phyloP scores from a whole-genome alignment of 768 basidiomycete species.

The Crassisporium funariophilum region DNA sequence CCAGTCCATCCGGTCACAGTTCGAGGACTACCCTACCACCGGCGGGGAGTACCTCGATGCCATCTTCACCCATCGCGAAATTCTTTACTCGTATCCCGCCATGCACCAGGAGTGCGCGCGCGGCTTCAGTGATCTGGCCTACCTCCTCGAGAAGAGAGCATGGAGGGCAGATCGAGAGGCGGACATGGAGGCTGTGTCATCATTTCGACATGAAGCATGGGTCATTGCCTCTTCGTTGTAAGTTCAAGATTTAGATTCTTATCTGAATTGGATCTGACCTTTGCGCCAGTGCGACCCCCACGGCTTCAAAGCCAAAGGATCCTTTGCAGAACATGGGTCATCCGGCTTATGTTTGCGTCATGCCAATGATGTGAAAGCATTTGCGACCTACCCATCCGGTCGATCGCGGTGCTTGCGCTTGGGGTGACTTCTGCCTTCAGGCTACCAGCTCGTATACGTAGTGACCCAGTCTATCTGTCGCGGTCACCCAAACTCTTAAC shows the following conservation, averaged over 20 bases:
- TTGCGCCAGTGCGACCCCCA: not conserved
- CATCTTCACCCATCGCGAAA: conserved; percentile 77
- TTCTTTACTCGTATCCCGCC: conserved; percentile 60
- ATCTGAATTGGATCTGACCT: not conserved
- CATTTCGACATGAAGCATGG: conserved; percentile 73
- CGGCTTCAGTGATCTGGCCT: conserved; percentile 67
- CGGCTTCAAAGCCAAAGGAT: not conserved
- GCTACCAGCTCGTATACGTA: no score
- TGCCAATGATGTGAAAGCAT: conserved; percentile 32
- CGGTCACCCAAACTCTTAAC: no score
- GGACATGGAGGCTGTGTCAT: conserved; percentile 67
- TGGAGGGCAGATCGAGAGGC: conserved; percentile 74
- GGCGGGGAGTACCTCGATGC: conserved; percentile 77
- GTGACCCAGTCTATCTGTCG: no score
- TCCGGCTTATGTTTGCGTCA: conserved; percentile 25
- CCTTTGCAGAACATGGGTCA: conserved; percentile 1
- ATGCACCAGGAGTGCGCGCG: conserved; percentile 66
- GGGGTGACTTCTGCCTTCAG: not conserved
- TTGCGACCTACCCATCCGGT: no score
- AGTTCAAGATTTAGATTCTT: conserved; percentile 12
- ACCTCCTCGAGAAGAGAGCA: conserved; percentile 58
- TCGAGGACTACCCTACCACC: conserved; percentile 58
- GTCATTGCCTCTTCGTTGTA: conserved; percentile 47
- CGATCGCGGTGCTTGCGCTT: no score
- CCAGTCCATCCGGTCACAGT: conserved; percentile 56